phyloP scores from a whole-genome alignment of 1,284 basidiomycete species.

The Pyrrhoderma lamaoense region DNA sequence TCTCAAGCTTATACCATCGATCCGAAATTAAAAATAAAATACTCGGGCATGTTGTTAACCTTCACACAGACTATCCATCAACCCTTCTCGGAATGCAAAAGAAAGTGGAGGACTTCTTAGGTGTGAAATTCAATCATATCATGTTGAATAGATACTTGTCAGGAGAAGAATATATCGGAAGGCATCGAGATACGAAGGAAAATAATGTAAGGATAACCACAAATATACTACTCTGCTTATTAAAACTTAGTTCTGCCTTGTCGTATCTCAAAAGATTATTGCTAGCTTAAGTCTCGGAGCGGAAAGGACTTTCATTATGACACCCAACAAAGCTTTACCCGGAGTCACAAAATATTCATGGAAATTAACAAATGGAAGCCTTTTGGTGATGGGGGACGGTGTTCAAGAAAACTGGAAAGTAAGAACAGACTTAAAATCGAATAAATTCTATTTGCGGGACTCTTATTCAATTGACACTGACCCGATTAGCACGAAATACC shows the following conservation, averaged over 20 bases:
- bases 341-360: conserved; percentile 24
- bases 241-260: conserved; percentile 21
- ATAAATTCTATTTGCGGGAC: too few relatives aligned
- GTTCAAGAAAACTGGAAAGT: conserved; percentile 45
- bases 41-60: conserved; percentile 34
- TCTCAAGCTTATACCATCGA: conserved; percentile 37
- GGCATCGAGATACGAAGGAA: conserved; percentile 32
- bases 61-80: conserved; percentile 35
- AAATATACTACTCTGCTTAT: conserved; percentile 18
- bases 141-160: conserved; percentile 45
- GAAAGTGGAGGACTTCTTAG: conserved; percentile 31
- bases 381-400: conserved; percentile 44
- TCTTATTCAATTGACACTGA: not conserved
- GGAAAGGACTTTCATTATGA: conserved; percentile 39
- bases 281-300: conserved; percentile 42
- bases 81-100: conserved; percentile 32
- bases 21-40: conserved; percentile 32
- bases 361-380: conserved; percentile 36
- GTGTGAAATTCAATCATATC: conserved; percentile 40
- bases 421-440: conserved; percentile 5
- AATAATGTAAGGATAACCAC: conserved; percentile 28
- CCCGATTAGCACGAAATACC: conserved; percentile 36
- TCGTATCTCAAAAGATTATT: conserved; percentile 36
- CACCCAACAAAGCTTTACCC: conserved; percentile 25
- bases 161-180: conserved; percentile 38